Base-by-base conservation (phyloP, 371 early-diverging fungal species). In the Zopfochytrium polystomum region DNA sequence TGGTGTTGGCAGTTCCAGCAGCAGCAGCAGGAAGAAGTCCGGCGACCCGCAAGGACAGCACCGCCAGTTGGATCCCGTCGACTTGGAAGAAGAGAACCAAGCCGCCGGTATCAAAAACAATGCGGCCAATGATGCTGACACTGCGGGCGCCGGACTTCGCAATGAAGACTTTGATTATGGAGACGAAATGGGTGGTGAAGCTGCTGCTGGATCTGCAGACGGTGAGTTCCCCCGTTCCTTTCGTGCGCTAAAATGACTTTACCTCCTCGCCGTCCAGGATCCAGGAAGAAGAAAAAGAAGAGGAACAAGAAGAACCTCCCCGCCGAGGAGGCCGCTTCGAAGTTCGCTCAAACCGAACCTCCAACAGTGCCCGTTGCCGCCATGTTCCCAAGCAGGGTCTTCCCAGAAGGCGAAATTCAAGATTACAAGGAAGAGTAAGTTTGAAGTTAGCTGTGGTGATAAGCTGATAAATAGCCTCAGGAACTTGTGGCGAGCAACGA, bases 351-450 rank as follows among this genome's bases (percentile, higher is more conserved):
- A 54, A 74, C 79, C 3, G 65, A 55, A 2, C 79, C 79, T 6
- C 79, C 79, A 2, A 63, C 75, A 20, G 57, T 79, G 47, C 79
- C 79, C 2, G 70, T 79, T 0, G 50, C 74, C 23, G 50, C 66
- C 31, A 54, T 76, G 22, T 76, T 75, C 69, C 68, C 70, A 20
- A 60, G 60, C 52, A 58, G 59, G 2, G 57, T 62, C 33, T 79
- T 63, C 55, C 76, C 76, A 2, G 68, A 62, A 38, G 79, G 79
- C 34, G 70, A 79, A 59, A 55, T 73, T 29, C 60, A 63, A 55
- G 62, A 73, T 20, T 79, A 79, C 74, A 63, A 64, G 55, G 68
- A 76, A 31, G 75, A 35, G 53, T 72, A 38, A 38, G 38, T 38
- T 18, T 18, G 11, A 38, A 38, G 38, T 7, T 7, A 11, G 11